phyloP scores from a whole-genome alignment of 192 early-diverging fungal species.

The Chytriomyces confervae region DNA sequence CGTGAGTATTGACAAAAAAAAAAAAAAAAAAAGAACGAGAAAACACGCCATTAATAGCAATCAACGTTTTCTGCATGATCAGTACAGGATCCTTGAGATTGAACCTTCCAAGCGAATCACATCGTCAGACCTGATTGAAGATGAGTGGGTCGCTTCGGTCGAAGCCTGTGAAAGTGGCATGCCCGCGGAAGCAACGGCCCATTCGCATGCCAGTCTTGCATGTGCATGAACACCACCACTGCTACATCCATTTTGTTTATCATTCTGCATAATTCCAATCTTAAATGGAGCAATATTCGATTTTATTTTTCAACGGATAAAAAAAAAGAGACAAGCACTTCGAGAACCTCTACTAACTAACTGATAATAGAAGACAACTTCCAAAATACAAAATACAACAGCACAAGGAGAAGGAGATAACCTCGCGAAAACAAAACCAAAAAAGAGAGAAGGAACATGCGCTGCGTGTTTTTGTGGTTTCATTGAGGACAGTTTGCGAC shows the following conservation, averaged over 20 bases:
- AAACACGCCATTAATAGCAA: no score
- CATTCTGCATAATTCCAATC: not conserved
- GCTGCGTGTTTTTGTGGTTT: no score
- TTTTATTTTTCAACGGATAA: not conserved
- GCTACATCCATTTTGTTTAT: not conserved
- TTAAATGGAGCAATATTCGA: not conserved
- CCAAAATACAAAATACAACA: not conserved
- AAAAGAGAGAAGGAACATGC: no score
- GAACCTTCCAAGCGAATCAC: constrained; percentile 24
- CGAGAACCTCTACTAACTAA: not conserved
- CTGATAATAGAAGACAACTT: not conserved
- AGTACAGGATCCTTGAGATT: constrained; percentile 31
- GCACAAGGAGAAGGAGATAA: not conserved
- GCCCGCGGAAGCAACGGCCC: not conserved
- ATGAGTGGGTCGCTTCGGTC: constrained; percentile 33
- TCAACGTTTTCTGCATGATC: no score
- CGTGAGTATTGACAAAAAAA: not conserved
- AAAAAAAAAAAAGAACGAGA: not conserved
- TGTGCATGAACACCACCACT: not conserved
- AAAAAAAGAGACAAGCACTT: no score
- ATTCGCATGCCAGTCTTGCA: constrained; percentile 2
- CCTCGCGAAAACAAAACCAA: not conserved
- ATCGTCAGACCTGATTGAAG: constrained; percentile 31
- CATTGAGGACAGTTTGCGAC: not conserved
- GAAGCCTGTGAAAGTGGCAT: constrained; percentile 11